Conservation (phyloP, 192 early-diverging fungal species). For the Kickxella alabastrina region DNA sequence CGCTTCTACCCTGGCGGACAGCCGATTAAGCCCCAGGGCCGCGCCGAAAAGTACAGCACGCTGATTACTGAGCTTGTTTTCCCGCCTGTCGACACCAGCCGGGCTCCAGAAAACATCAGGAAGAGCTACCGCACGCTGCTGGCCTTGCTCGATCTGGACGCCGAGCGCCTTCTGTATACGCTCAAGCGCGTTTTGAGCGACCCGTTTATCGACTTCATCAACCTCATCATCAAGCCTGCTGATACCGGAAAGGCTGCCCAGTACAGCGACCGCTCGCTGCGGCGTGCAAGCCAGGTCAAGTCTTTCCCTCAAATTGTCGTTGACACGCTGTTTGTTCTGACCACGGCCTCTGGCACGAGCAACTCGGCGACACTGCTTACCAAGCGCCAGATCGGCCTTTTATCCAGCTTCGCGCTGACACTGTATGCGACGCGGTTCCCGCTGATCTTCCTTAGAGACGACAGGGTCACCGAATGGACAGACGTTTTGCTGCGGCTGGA, state of each 20-base stretch:
- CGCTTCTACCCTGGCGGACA: constrained; percentile 37
- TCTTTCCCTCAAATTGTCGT: constrained; percentile 39
- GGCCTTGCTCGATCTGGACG: constrained; percentile 16
- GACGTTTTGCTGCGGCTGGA: constrained; percentile 25
- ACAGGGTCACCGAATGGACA: constrained; percentile 23
- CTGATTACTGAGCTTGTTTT: constrained; percentile 31
- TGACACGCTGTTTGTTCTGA: constrained; percentile 28
- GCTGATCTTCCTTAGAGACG: constrained; percentile 35
- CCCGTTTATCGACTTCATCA: constrained; percentile 37
- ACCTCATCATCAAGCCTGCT: constrained; percentile 34
- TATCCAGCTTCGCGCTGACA: constrained; percentile 38
- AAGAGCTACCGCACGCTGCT: constrained; percentile 22
- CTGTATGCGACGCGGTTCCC: constrained; percentile 46
- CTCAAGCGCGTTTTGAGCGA: constrained; percentile 33
- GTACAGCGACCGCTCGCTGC: constrained; percentile 29
- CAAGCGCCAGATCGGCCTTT: constrained; percentile 26
- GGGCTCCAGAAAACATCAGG: neutral
- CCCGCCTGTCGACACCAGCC: constrained; percentile 16
- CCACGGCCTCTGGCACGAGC: constrained; percentile 4
- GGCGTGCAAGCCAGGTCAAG: constrained; percentile 50
- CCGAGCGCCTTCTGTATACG: constrained; percentile 28
- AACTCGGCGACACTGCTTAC: neutral
- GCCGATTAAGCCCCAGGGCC: constrained; percentile 26
- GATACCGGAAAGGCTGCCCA: neutral
- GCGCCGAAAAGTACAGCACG: constrained; percentile 37